Base-by-base conservation (phyloP, 2,329 filamentous ascomycete genomes). In the Metarhizium humberi region DNA sequence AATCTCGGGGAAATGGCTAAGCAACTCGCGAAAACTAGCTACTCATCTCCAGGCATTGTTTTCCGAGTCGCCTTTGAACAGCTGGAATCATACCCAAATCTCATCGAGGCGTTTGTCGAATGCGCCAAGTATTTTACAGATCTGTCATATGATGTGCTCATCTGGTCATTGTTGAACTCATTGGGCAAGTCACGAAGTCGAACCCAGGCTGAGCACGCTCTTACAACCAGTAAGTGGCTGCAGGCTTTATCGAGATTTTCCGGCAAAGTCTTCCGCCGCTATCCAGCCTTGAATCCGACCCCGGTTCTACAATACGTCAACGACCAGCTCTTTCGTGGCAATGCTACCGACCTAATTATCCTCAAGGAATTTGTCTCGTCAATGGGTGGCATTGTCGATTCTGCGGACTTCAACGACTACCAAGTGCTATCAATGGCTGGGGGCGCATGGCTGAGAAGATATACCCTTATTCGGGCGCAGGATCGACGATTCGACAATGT, bases 51-150 rank as follows among this genome's bases (percentile, higher is more conserved):
- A 1, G 92, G 92, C 30, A 81, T 96, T 55, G 92, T 97, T 29
- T 96, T 96, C 74, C 85, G 85, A 64, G 88, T 92, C 55, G 90
- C 92, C 6, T 83, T 99, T 56, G 86, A 86, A 59, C 92, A 96
- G 69, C 90, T 96, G 57, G 92, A 99, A 70, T 86, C 88, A 0
- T 99, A 99, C 68, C 88, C 88, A 67, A 99, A 97, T 66, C 80
- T 99, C 58, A 96, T 96, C 55, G 90, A 96, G 58, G 90, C 90
- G 5, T 90, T 99, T 58, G 92, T 97, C 14, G 91, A 96, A 67
- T 96, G 92, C 65, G 91, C 90, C 43, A 87, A 90, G 63, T 96
- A 96, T 68, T 96, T 97, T 63, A 96, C 92, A 1, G 85, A 89
- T 54, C 75, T 99, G 42, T 92, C 90, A 0, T 96, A 96, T 67